These are phyloP conservation scores for Salix caprea DNA, from an alignment of 345 rosid species.

Conservation along the genomic window DNA sequence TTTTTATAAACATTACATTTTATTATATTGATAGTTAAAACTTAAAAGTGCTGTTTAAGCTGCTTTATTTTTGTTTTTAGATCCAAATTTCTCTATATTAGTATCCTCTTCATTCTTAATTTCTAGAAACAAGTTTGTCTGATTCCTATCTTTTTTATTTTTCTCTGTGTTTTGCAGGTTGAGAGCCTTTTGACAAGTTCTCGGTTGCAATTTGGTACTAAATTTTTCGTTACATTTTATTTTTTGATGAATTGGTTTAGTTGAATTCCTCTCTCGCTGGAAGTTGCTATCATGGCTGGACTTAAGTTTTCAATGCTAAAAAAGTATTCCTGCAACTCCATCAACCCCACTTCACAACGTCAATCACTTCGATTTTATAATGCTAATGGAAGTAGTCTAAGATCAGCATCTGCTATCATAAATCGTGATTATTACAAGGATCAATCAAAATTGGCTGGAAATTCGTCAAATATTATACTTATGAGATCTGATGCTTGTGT, in stretches of 20 bases:
- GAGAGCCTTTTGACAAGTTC: not conserved
- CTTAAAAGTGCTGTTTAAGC: not conserved
- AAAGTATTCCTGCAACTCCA: conserved; percentile 29
- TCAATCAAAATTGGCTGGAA: conserved; percentile 16
- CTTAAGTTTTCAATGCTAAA: conserved; percentile 37
- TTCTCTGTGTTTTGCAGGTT: conserved; percentile 6
- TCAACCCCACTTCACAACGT: conserved; percentile 12
- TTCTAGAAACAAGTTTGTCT: not conserved
- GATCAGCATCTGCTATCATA: conserved; percentile 12
- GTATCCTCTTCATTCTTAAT: not conserved
- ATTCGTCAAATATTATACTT: conserved; percentile 9
- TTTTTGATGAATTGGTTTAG: not conserved
- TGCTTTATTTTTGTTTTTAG: not conserved
- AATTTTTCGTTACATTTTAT: not conserved
- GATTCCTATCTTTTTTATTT: not conserved
- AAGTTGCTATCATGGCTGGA: conserved; percentile 41
- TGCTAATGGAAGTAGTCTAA: conserved; percentile 17
- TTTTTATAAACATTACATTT: no score
- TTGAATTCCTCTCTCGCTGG: not conserved
- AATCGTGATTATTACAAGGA: conserved; percentile 13
- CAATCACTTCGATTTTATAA: conserved; percentile 10
- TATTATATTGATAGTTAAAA: no score
- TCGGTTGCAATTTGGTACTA: conserved; percentile 3
- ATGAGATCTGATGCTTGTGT: conserved; percentile 6
- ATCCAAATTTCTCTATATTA: not conserved